Percentiles rank a stretch among this genome's conserved stretches.
Evolutionary conservation across 495 filamentous ascomycete genomes (phyloP).

Genomic region (Jackrogersella multiformis): DNA sequence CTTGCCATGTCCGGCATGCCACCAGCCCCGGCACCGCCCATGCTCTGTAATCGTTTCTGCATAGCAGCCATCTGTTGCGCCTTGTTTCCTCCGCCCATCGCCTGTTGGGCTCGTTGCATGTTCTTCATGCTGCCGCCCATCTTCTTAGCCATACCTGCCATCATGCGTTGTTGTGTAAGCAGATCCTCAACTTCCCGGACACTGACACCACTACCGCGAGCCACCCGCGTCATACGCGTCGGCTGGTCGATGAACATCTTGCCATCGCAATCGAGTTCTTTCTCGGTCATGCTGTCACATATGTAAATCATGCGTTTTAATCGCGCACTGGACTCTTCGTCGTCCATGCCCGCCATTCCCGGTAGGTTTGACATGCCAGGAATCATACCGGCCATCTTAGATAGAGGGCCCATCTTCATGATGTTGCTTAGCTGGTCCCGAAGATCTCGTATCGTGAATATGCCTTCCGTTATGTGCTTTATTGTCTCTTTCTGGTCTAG

Average conservation of each 20-base stretch:
- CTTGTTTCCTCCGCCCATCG: conserved; percentile 85
- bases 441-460: conserved; percentile 94
- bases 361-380: conserved; percentile 86
- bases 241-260: conserved; percentile 94
- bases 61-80: conserved; percentile 95
- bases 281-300: conserved; percentile 95
- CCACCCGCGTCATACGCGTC: conserved; percentile 92
- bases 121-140: conserved; percentile 97
- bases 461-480: conserved; percentile 96
- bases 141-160: conserved; percentile 99
- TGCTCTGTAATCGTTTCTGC: conserved; percentile 92
- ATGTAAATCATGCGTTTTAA: conserved; percentile 99
- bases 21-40: conserved; percentile 75
- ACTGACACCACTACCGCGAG: conserved; percentile 85
- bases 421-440: conserved; percentile 96
- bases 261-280: conserved; percentile 93
- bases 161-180: conserved; percentile 97
- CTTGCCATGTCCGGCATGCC: conserved; percentile 82
- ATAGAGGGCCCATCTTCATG: conserved; percentile 99
- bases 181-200: conserved; percentile 97
- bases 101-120: conserved; percentile 91
- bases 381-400: conserved; percentile 99
- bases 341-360: conserved; percentile 87
- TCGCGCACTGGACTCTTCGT: conserved; percentile 92
- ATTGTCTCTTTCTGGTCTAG: conserved; percentile 98